Base-by-base conservation (phyloP, 768 basidiomycete genomes). In the Collybia nuda region DNA sequence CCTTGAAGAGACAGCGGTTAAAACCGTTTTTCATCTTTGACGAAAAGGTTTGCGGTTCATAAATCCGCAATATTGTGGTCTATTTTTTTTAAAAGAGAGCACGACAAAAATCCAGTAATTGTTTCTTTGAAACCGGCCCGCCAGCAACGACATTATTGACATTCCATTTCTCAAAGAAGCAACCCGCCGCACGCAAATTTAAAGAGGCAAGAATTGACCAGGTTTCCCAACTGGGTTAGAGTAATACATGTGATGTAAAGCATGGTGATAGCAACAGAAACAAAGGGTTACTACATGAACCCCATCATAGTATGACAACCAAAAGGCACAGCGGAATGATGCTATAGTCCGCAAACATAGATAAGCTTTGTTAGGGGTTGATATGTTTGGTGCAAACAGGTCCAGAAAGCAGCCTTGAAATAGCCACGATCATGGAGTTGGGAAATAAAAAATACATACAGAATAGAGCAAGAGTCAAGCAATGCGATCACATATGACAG, bases 221-320 rank as follows among this genome's bases (percentile, higher is more conserved):
- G 37, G 38, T 37, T 7, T 39, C 24, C 37, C n/a, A 43, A 44
- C 6, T 17, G 32, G 37, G 40, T 32, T 19, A 40, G 40, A 43
- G 22, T 23, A 46, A 24, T 35, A 23, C 46, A 40, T 47, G 36
- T 53, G 52, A 52, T 51, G 50, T 59, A 59, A 52, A 56, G 50
- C 50, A 54, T 43, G 32, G 22, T 43, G 45, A 49, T 44, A 50
- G 56, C 36, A 51, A 58, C 48, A 50, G 32, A 24, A 38, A 28
- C 29, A 18, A 39, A 32, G 28, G 39, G 22, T 39, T 47, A 38
- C 46, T 24, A 26, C 23, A 47, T 47, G 37, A 47, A 47, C 46
- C 39, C 46, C 23, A 23, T 2, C 17, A 39, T 39, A 22, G 45
- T 37, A 47, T 22, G 32, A 41, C 56, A 54, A 51, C 45, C 50